Base-by-base conservation (phyloP, 306 rosid species). In the Sophora flavescens region DNA sequence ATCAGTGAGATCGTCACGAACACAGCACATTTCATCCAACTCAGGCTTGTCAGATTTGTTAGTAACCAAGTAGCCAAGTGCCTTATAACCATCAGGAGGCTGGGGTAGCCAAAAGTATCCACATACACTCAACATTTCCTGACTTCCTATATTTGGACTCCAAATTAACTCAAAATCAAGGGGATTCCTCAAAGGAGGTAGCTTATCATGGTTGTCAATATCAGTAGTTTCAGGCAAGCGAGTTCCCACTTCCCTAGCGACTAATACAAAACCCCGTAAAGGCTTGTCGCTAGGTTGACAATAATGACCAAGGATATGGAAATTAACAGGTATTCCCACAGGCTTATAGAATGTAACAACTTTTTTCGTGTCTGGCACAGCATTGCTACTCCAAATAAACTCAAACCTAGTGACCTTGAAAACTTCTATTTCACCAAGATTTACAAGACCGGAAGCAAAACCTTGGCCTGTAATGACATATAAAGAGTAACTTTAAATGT, bases 371-470 rank as follows among this genome's bases (percentile, higher is more conserved):
- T 83, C 80, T 60, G 53, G 70, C n/a, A 79, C 52, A 44, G 28
- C 68, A 74, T 68, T 78, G 82, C 83, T 76, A 65, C 84, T 64
- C 89, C 94, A 94, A 77, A 91, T 82, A 44, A 82, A 80, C 79
- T 86, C 93, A 73, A 91, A 88, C 63, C 68, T 84, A 51, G 85
- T 63, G 63, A 91, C 83, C 83, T 84, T 86, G 54, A 54, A 70
- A 82, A 91, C 97, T 81, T 94, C 89, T 77, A 91, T 57, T 77
- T 89, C 97, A 76, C 97, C 98, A 2, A 94, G 91, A 81, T 57
- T 86, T 33, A 88, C 83, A 58, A 38, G 76, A 33, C 94, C 96
- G 41, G 89, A 84, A 79, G 91, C 96, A 88, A 94, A 94, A 63
- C 88, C 85, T 72, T 82, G 82, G 73, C 96, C 97, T 94, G 88